phyloP scores from a whole-genome alignment of 495 filamentous ascomycete species.

The Neurospora sp. region DNA sequence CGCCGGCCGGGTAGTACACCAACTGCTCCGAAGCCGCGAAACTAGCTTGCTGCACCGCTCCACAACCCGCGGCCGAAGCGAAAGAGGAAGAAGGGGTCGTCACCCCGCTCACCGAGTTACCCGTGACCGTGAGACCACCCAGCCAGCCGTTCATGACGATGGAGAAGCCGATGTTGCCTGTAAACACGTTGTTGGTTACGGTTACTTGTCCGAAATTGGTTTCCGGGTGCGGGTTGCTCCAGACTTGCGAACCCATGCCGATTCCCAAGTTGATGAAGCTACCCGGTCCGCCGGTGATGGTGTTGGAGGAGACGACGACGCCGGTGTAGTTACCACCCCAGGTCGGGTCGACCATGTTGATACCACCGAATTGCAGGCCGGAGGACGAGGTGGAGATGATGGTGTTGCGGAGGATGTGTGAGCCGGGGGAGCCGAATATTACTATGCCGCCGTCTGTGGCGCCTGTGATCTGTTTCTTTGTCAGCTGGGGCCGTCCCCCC shows the following conservation, averaged over 20 bases:
- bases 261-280: conserved; percentile 8
- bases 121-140: conserved; percentile 7
- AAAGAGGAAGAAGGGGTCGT: neutral
- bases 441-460: conserved; percentile 11
- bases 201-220: conserved; percentile 7
- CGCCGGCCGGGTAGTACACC: conserved; percentile 3
- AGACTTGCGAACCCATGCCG: conserved; percentile 8
- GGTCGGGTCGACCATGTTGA: conserved; percentile 9
- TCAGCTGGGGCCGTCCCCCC: neutral
- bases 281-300: neutral
- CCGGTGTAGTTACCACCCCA: conserved; percentile 7
- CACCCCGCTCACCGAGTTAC: conserved; percentile 2
- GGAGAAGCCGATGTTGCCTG: conserved; percentile 7
- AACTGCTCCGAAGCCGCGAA: conserved; percentile 7
- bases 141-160: conserved; percentile 10
- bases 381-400: conserved; percentile 5
- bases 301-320: conserved; percentile 6
- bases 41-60: neutral
- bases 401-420: conserved; percentile 5
- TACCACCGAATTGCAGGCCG: conserved; percentile 6
- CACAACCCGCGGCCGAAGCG: neutral
- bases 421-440: conserved; percentile 8
- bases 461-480: neutral
- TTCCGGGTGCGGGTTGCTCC: conserved; percentile 2
- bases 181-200: conserved; percentile 8